These are phyloP conservation scores for Schwanniomyces sp. DNA, from an alignment of 805 yeast species.

Conservation along the genomic window DNA sequence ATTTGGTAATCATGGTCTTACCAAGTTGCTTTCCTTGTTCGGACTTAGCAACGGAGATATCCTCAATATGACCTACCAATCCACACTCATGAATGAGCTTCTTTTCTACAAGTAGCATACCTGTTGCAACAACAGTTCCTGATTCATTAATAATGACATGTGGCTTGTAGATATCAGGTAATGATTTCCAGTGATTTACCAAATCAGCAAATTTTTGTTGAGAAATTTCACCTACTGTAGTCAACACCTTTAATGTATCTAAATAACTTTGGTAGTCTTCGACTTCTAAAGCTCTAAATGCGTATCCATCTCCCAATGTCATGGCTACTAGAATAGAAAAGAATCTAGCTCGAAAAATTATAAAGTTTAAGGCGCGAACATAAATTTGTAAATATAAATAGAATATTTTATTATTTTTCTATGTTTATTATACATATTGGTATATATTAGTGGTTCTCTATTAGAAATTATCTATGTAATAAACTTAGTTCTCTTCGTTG, in stretches of 20 bases:
- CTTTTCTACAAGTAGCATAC: slow-evolving; percentile 75
- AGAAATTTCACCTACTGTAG: slow-evolving; percentile 78
- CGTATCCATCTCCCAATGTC: slow-evolving; percentile 64
- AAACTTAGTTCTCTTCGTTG: background rate
- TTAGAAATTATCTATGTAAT: background rate
- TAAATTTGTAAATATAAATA: background rate
- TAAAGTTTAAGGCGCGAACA: background rate
- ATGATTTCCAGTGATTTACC: slow-evolving; percentile 57
- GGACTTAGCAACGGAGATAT: slow-evolving; percentile 71
- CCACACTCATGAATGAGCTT: slow-evolving; percentile 86
- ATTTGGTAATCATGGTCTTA: slow-evolving; percentile 55
- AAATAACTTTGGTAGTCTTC: slow-evolving; percentile 68
- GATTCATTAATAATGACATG: slow-evolving; percentile 59
- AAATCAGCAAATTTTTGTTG: slow-evolving; percentile 48
- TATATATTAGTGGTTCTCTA: background rate
- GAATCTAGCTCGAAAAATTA: background rate
- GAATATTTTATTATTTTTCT: background rate
- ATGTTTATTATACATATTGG: background rate
- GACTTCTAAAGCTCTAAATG: slow-evolving; percentile 54
- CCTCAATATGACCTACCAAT: slow-evolving; percentile 90
- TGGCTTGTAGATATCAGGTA: slow-evolving; percentile 59
- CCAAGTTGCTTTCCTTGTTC: slow-evolving; percentile 90
- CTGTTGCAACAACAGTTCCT: slow-evolving; percentile 73
- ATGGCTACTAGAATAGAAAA: slow-evolving; percentile 5
- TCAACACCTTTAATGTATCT: slow-evolving; percentile 63